Percentiles rank a stretch among this genome's conserved stretches.
These are phyloP conservation scores for Phytophthora colocasiae DNA, from an alignment of 352 stramenopile genomes.

Conservation along the genomic window DNA sequence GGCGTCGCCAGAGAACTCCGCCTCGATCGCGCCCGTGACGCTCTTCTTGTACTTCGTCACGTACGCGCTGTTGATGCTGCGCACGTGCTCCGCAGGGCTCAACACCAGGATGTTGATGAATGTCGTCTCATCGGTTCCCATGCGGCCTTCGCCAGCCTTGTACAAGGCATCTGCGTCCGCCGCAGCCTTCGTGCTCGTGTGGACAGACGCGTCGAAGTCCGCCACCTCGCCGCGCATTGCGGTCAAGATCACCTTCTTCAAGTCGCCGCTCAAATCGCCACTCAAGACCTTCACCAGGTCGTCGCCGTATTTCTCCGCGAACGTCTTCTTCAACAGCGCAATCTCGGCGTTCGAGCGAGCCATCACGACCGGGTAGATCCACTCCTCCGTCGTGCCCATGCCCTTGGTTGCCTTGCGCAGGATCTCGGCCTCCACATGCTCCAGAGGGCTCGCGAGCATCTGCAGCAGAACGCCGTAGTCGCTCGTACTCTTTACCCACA, in stretches of 20 bases:
- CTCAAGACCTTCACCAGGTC: constrained; percentile 56
- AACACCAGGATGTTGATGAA: constrained; percentile 56
- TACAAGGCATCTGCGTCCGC: constrained; percentile 62
- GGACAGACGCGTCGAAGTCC: constrained; percentile 53
- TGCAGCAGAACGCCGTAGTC: constrained; percentile 63
- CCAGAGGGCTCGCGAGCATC: constrained; percentile 51
- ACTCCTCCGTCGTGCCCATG: constrained; percentile 54
- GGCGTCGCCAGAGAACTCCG: constrained; percentile 59
- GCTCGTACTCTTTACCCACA: constrained; percentile 62
- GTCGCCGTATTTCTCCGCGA: constrained; percentile 53
- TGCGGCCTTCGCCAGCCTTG: constrained; percentile 69
- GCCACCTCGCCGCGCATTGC: constrained; percentile 43
- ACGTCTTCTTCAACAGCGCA: constrained; percentile 75
- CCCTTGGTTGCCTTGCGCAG: constrained; percentile 42
- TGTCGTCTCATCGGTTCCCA: constrained; percentile 61
- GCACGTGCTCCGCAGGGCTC: constrained; percentile 51
- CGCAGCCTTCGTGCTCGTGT: constrained; percentile 61
- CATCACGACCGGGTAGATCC: constrained; percentile 60
- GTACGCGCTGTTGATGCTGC: constrained; percentile 56
- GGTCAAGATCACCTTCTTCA: constrained; percentile 67
- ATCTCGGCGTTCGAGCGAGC: constrained; percentile 69
- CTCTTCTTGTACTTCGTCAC: constrained; percentile 65
- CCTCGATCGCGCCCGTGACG: constrained; percentile 59
- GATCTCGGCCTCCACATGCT: constrained; percentile 67
- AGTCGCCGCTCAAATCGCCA: constrained; percentile 57